Evolutionary conservation across 495 filamentous ascomycete species (phyloP).

Genomic region (Choiromyces venosus): DNA sequence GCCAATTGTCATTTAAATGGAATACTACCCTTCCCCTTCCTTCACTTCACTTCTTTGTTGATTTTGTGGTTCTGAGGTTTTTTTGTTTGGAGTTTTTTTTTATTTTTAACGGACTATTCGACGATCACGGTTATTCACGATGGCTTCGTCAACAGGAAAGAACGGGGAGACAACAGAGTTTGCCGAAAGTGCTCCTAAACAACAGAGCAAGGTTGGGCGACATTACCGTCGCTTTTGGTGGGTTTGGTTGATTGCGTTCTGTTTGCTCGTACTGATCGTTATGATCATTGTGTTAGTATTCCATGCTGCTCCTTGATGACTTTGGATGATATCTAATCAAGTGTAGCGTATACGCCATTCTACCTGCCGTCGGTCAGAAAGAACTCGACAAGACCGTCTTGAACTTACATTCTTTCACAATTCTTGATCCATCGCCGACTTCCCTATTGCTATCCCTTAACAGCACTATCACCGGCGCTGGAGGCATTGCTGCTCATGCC

Average conservation of each 20-base stretch:
- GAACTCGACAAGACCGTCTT: constrained; percentile 33
- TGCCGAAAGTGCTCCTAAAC: constrained; percentile 9
- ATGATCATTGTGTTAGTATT: constrained; percentile 32
- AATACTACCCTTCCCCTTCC: neutral
- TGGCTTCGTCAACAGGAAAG: constrained; percentile 13
- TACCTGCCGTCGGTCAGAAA: constrained; percentile 38
- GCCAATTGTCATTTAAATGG: neutral
- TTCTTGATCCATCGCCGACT: constrained; percentile 25
- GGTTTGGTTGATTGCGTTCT: constrained; percentile 28
- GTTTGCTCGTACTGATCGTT: constrained; percentile 31
- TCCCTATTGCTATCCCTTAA: constrained; percentile 32
- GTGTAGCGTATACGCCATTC: constrained; percentile 35
- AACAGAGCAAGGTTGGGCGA: constrained; percentile 13
- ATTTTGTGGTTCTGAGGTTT: neutral
- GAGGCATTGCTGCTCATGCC: constrained; percentile 28
- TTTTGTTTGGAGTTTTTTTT: neutral
- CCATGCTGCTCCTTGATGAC: neutral
- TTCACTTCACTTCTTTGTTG: neutral
- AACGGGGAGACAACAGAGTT: constrained; percentile 11
- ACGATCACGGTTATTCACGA: constrained; percentile 1
- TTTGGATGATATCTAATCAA: neutral
- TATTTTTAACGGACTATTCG: neutral
- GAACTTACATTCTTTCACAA: constrained; percentile 31
- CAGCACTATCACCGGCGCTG: constrained; percentile 33
- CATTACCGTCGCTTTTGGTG: constrained; percentile 34